Base-by-base conservation (phyloP, 768 basidiomycete genomes). In the Lyophyllum atratum region DNA sequence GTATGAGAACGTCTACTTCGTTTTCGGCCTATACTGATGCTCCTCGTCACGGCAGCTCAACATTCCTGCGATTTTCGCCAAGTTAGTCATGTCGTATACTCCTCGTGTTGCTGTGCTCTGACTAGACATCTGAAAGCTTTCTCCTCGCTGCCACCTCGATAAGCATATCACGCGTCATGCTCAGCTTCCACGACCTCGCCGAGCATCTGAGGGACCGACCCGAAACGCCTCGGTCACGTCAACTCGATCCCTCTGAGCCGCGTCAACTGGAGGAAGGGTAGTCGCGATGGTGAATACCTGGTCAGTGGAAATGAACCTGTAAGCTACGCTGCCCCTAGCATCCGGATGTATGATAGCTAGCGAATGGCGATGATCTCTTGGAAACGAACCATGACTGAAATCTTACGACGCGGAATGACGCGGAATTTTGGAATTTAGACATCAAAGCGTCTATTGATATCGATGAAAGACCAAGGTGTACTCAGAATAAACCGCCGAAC, bases 131-230 rank as follows among this genome's bases (percentile, higher is more conserved):
- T 43, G 31, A 17, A 42, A 61, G 56, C 22, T 39, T 58, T 37
- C 48, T 61, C 15, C 52, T 61, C 5, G 60, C 52, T 1, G 56
- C 49, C 2, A 61, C 60, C 4, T 61, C 56, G 8, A 47, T 61
- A 37, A 61, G 56, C 22, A 61, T 61, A 39, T 61, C 60, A 6
- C 60, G 60, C 19, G 60, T 61, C 43, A 58, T 58, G 60, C 49
- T 61, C 4, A 61, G 60, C 49, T 58, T 61, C 31, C 60, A 58
- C 19, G 48, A 61, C 11, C 56, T 58, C 2, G 60, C 56, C 12
- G 60, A 58, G 14, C 33, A 58, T 26, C 17, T 61, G 40, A 31
- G 26, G 53, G 21, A 58, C 58, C 25, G 31, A 58, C 21, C 60
- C 60, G 15, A 50, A 55, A 46, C 60, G 56, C 19, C 52, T 61